Conservation (phyloP, 2,329 filamentous ascomycete genomes). For the Ploettnerulaceae sp. region DNA sequence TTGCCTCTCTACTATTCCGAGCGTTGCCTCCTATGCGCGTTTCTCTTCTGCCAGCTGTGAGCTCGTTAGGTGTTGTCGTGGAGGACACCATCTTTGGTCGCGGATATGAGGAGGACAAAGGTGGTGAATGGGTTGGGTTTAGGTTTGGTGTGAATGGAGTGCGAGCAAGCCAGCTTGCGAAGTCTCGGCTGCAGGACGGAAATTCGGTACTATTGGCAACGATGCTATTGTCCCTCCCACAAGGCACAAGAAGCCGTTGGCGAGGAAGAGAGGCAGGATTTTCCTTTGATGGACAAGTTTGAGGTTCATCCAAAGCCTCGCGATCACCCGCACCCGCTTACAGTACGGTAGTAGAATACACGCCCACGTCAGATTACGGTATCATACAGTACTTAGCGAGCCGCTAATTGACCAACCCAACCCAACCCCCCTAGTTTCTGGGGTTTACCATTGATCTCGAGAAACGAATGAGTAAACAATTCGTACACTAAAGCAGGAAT, state of each 20-base stretch:
- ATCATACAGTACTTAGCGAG: no score
- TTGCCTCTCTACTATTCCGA: slow-evolving; percentile 1
- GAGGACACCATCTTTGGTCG: slow-evolving; percentile 5
- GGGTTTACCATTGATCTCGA: no score
- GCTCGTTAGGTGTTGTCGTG: background rate
- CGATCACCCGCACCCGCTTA: no score
- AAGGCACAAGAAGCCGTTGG: no score
- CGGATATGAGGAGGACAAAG: background rate
- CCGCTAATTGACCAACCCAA: no score
- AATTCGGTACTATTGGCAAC: background rate
- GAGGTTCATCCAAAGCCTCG: no score
- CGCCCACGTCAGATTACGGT: no score
- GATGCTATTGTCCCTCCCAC: slow-evolving; percentile 1
- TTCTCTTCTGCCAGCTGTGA: slow-evolving; percentile 1
- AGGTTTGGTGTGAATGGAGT: background rate
- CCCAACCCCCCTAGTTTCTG: no score
- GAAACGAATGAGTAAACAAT: no score
- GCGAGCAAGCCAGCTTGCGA: background rate
- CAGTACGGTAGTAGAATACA: no score
- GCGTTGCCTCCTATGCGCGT: background rate
- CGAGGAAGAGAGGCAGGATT: slow-evolving; percentile 1
- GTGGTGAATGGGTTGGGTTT: background rate
- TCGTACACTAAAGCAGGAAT: no score
- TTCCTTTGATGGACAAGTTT: slow-evolving; percentile 1
- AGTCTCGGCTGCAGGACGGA: background rate